A percentile compares a stretch with the other conserved stretches of the same genome.
Conservation (phyloP, 2,329 filamentous ascomycete genomes). For the Cladosporium sp. region DNA sequence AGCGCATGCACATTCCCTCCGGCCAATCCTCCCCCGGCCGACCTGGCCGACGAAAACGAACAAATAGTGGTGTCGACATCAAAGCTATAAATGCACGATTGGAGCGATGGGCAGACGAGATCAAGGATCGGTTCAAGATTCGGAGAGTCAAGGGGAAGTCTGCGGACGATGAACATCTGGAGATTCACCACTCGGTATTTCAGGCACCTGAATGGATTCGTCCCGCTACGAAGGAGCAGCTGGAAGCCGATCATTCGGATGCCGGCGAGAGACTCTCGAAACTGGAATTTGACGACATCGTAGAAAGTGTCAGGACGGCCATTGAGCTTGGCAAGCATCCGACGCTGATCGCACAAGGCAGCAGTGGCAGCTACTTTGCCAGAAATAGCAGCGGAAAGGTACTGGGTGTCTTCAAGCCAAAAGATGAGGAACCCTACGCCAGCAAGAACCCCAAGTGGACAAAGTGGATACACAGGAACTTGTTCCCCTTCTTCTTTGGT, state of each 20-base stretch:
- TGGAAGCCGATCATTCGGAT: slow-evolving; percentile 51
- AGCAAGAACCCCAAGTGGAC: slow-evolving; percentile 98
- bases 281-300: slow-evolving; percentile 76
- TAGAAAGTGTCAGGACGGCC: slow-evolving; percentile 82
- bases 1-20: slow-evolving; percentile 37
- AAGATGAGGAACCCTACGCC: slow-evolving; percentile 97
- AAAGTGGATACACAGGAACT: slow-evolving; percentile 96
- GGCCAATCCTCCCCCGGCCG: slow-evolving; percentile 29
- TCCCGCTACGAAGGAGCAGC: slow-evolving; percentile 67
- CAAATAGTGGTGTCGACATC: slow-evolving; percentile 89
- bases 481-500: slow-evolving; percentile 96
- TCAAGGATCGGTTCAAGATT: slow-evolving; percentile 93
- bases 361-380: slow-evolving; percentile 97
- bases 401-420: slow-evolving; percentile 96
- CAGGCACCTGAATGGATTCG: slow-evolving; percentile 83
- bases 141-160: slow-evolving; percentile 66
- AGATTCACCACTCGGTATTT: slow-evolving; percentile 97
- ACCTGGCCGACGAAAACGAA: slow-evolving; percentile 48
- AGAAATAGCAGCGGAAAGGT: slow-evolving; percentile 86
- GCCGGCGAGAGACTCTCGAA: slow-evolving; percentile 60
- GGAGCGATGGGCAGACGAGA: slow-evolving; percentile 96
- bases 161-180: slow-evolving; percentile 75
- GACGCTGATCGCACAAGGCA: slow-evolving; percentile 93
- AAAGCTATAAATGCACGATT: slow-evolving; percentile 96
- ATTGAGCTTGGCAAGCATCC: slow-evolving; percentile 90